These are phyloP conservation scores for Heliamphora ciliata DNA, from an alignment of 179 eudicot genomes.

Conservation along the genomic window DNA sequence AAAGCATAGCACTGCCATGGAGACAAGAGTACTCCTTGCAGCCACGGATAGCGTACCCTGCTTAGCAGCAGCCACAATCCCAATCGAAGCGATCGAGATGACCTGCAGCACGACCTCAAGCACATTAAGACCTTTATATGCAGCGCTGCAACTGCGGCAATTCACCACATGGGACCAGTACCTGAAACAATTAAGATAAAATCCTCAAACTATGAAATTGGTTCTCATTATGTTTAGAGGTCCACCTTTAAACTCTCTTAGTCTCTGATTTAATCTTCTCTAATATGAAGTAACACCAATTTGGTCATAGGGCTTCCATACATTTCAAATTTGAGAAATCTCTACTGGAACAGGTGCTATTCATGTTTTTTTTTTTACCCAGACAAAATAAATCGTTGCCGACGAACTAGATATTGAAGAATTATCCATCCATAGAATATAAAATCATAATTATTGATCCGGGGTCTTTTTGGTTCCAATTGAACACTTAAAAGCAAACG, in stretches of 20 bases:
- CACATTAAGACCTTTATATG: conserved; percentile 46
- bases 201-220: neutral
- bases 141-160: conserved; percentile 61
- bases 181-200: conserved; percentile 30
- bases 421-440: too few relatives aligned
- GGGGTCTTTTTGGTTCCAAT: too few relatives aligned
- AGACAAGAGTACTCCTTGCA: conserved; percentile 31
- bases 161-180: conserved; percentile 74
- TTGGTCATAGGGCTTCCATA: too few relatives aligned
- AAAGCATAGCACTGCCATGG: conserved; percentile 56
- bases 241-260: too few relatives aligned
- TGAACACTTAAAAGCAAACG: too few relatives aligned
- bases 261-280: too few relatives aligned
- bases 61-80: conserved; percentile 44
- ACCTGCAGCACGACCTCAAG: conserved; percentile 54
- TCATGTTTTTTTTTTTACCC: neutral
- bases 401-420: too few relatives aligned
- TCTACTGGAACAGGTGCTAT: too few relatives aligned
- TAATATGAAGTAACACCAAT: too few relatives aligned
- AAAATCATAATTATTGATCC: too few relatives aligned
- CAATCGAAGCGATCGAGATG: conserved; percentile 41
- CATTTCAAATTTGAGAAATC: too few relatives aligned
- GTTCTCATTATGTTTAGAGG: neutral
- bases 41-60: conserved; percentile 31
- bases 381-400: neutral